A percentile compares a stretch with the other conserved stretches of the same genome.
These are phyloP conservation scores for Kentomonas sorsogonicus DNA, from an alignment of 208 protist species.

Conservation along the genomic window DNA sequence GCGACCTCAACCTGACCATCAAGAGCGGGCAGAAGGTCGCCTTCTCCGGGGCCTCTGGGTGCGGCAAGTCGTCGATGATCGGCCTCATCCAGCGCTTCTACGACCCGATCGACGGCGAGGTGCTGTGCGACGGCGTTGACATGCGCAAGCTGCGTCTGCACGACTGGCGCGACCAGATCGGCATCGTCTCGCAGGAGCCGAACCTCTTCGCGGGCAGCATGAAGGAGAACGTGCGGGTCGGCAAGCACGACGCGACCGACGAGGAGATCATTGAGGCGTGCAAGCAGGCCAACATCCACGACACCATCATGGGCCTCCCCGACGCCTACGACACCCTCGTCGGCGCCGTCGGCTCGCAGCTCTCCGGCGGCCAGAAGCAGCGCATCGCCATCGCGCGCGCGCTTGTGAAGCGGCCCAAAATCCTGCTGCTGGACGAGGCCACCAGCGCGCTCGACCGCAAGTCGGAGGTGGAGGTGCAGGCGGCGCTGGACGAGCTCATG, in stretches of 20 bases:
- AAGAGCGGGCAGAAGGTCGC: slow-evolving; percentile 62
- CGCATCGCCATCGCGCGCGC: slow-evolving; percentile 83
- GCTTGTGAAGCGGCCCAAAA: slow-evolving; percentile 56
- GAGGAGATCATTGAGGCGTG: slow-evolving; percentile 66
- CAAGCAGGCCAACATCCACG: slow-evolving; percentile 63
- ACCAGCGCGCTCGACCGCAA: slow-evolving; percentile 85
- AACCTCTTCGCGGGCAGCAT: slow-evolving; percentile 63
- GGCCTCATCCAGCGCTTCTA: slow-evolving; percentile 78
- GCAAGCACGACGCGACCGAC: slow-evolving; percentile 35
- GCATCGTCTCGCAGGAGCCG: slow-evolving; percentile 83
- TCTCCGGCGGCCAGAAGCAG: slow-evolving; percentile 89
- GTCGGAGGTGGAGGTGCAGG: slow-evolving; percentile 84
- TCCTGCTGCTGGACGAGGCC: slow-evolving; percentile 88
- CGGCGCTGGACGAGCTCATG: slow-evolving; percentile 63
- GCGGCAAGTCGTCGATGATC: slow-evolving; percentile 79
- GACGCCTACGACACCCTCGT: slow-evolving; percentile 77
- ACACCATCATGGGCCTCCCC: slow-evolving; percentile 74
- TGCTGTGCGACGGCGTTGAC: slow-evolving; percentile 55
- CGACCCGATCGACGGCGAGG: slow-evolving; percentile 46
- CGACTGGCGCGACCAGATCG: slow-evolving; percentile 52
- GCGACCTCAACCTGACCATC: slow-evolving; percentile 55
- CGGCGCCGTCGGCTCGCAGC: slow-evolving; percentile 66
- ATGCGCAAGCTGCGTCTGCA: slow-evolving; percentile 39
- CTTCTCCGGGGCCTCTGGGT: slow-evolving; percentile 62
- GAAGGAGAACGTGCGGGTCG: slow-evolving; percentile 64